These are phyloP conservation scores for Amphibolis antarctica DNA, from an alignment of 106 monocot species.

Conservation along the genomic window DNA sequence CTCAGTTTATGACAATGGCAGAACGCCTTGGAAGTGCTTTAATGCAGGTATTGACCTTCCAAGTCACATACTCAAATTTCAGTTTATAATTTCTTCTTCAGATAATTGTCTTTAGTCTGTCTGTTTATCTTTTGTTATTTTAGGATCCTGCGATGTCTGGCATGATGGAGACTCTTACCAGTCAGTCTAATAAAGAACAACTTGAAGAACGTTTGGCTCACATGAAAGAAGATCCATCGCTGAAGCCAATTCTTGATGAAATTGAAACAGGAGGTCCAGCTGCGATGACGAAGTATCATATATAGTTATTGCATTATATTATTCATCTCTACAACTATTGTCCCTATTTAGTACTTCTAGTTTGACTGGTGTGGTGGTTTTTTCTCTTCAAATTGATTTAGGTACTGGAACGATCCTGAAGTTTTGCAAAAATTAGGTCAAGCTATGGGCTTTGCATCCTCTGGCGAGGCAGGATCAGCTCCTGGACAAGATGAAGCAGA, in stretches of 20 bases:
- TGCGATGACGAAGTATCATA: constrained; percentile 84
- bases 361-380: background rate
- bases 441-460: constrained; percentile 57
- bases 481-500: constrained; percentile 51
- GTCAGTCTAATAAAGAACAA: constrained; percentile 56
- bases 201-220: constrained; percentile 66
- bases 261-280: constrained; percentile 85
- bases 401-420: constrained; percentile 92
- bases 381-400: constrained; percentile 12
- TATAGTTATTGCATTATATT: background rate
- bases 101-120: background rate
- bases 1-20: constrained; percentile 86
- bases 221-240: constrained; percentile 76
- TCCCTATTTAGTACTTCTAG: background rate
- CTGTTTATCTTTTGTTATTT: background rate
- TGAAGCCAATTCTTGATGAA: constrained; percentile 92
- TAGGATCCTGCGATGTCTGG: constrained; percentile 79
- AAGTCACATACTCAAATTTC: background rate
- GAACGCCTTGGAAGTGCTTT: constrained; percentile 78
- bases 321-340: background rate
- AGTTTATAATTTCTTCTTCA: background rate
- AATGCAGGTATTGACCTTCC: constrained; percentile 55
- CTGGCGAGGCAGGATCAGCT: constrained; percentile 28
- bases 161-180: constrained; percentile 69
- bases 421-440: constrained; percentile 73